Base-by-base conservation (phyloP, 2,329 filamentous ascomycete genomes). In the Thyridium curvatum region DNA sequence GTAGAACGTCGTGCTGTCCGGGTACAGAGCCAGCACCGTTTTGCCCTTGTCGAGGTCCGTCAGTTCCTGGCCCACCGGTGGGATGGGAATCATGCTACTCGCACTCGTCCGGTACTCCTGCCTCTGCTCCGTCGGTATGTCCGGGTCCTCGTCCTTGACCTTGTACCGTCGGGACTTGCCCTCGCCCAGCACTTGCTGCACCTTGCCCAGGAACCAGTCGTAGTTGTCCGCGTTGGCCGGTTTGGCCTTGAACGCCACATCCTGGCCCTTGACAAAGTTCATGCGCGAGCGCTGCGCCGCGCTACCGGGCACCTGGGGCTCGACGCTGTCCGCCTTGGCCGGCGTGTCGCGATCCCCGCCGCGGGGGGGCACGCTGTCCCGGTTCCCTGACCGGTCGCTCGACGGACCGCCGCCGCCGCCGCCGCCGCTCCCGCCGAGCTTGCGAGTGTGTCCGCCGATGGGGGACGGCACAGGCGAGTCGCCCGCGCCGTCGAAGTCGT, bases 1-100 rank as follows among this genome's bases (percentile, higher is more conserved):
- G 58, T 93, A 93, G 52, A 93, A 91, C 0, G 85, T 90, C 1
- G 86, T 90, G 1, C 86, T 91, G 50, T 88, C 82, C 0, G 86
- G 86, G 53, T 93, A 93, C 41, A 88, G 66, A 0, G 86, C 86
- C 41, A 91, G 67, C 8, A 91, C 86, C 34, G 79, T 76, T 55
- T 83, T 86, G 33, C 84, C 83, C 30, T 75, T 63, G 29, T 84
- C 77, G 41, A 84, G 74, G 31, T 84, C 70, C 4, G 72, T 63
- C 13, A 83, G 65, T 61, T 77, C 45, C 60, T 66, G 47, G 56
- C 66, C 55, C 47, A 68, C 53, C 46, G 75, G 70, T 3, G 86
- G 82, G 41, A 93, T 89, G 3, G 82, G 77, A 34, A 90, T 89
- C 70, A 93, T 82, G 53, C 77, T 85, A 53, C 75, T 80, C 2